Evolutionary conservation across 805 yeast genomes (phyloP), one percentile per base, ranked within the genome.

Genomic region (Cyberlindnera petersonii): DNA sequence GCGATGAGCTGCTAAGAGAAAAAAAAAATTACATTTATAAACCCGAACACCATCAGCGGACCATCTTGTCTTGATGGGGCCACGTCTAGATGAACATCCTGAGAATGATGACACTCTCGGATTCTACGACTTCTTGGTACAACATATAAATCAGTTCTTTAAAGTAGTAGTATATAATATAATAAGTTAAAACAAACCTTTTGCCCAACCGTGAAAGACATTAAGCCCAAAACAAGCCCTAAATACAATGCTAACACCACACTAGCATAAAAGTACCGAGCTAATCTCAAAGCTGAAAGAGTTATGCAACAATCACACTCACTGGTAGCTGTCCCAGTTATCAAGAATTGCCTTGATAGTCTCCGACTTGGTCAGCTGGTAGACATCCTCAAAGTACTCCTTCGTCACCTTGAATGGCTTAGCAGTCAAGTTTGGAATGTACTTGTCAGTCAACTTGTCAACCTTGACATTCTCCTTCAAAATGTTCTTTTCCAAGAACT

Each of bases 361-460:
- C 39, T 86, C 95, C 35, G 95, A 85, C 30, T 84, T 81, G 35
- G 99, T 93, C 64, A 93, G 76, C 43, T 81, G 77, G 63, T 91
- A 93, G 38, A 93, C 99, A 55, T 86, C 95, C 72, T 94, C 84
- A 73, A 93, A 93, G 72, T 93, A 93, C 65, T 89, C 98, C 72
- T 87, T 93, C 29, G 98, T 83, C 54, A 93, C 82, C 68, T 84
- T 80, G 64, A 93, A 93, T 54, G 99, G 98, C 70, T 79, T 86
- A 48, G 98, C 98, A 50, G 98, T 94, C 74, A 93, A 78, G 74
- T 93, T 93, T 51, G 99, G 99, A 74, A 93, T 89, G 69, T 94
- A 93, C 72, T 89, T 93, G 61, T 89, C 89, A 55, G 86, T 79
- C 69, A 93, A 76, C 65, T 87, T 86, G 46, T 93, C 83, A 45